Evolutionary conservation across 1,284 basidiomycete genomes (phyloP).

Genomic region (Cerioporus squamosus): DNA sequence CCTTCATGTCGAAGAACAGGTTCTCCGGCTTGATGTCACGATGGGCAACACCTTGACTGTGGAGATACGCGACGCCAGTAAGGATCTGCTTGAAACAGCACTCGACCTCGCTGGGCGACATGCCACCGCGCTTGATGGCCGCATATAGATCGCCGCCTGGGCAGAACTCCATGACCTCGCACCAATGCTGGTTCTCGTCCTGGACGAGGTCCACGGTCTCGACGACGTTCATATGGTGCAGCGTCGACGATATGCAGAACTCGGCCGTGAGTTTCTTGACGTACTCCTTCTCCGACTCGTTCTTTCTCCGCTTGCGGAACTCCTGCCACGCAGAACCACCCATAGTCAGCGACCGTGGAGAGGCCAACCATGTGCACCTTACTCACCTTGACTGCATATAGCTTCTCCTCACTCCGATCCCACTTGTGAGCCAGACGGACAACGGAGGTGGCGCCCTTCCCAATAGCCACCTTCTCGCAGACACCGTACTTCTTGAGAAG

Average conservation of each 20-base stretch:
- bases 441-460: conserved; percentile 96
- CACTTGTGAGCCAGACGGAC: conserved; percentile 98
- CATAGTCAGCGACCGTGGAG: conserved; percentile 2
- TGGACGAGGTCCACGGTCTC: conserved; percentile 99
- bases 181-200: conserved; percentile 96
- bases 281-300: conserved; percentile 99
- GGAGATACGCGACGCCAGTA: conserved; percentile 87
- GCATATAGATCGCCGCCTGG: conserved; percentile 97
- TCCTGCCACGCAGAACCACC: conserved; percentile 55
- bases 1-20: conserved; percentile 89
- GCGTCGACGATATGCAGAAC: conserved; percentile 97
- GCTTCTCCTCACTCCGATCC: conserved; percentile 95
- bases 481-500: conserved; percentile 95
- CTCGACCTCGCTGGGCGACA: conserved; percentile 94
- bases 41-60: conserved; percentile 96
- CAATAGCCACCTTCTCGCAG: conserved; percentile 96
- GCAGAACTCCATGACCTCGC: conserved; percentile 99
- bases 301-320: conserved; percentile 97
- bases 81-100: conserved; percentile 98
- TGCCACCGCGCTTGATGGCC: conserved; percentile 96
- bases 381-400: conserved; percentile 97
- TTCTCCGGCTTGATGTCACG: conserved; percentile 99
- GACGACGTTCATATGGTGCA: conserved; percentile 96
- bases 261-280: conserved; percentile 99
- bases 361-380: conserved; percentile 2